phyloP scores from a whole-genome alignment of 495 filamentous ascomycete species.

The Neurospora sp. region DNA sequence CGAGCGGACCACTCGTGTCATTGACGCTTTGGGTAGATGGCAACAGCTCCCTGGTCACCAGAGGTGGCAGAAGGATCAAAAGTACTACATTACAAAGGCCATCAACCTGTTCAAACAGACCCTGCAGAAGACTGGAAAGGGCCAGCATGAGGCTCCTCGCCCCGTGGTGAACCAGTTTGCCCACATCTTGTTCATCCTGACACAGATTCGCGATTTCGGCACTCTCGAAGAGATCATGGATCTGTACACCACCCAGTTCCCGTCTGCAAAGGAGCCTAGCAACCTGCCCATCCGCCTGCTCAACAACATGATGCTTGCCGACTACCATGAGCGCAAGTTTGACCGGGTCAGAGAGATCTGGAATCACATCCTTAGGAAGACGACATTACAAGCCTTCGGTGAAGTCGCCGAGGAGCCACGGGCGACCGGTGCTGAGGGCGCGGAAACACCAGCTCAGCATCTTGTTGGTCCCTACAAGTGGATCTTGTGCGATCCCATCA shows the following conservation, averaged over 20 bases:
- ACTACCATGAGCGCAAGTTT: conserved; percentile 44
- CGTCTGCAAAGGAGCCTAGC: conserved; percentile 1
- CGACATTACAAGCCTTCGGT: conserved; percentile 28
- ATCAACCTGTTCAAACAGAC: conserved; percentile 16
- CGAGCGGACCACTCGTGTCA: conserved; percentile 20
- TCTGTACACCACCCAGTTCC: conserved; percentile 33
- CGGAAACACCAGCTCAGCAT: not conserved
- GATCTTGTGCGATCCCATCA: conserved; percentile 44
- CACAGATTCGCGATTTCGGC: conserved; percentile 41
- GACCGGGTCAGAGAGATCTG: conserved; percentile 55
- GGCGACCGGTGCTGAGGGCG: not conserved
- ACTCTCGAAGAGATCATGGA: conserved; percentile 48
- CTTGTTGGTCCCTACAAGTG: not conserved
- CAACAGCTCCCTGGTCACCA: conserved; percentile 12
- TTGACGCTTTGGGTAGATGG: conserved; percentile 26
- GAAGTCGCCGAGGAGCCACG: not conserved
- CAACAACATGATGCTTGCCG: conserved; percentile 52
- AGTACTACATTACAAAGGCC: conserved; percentile 14
- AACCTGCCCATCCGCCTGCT: conserved; percentile 47
- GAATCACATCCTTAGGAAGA: conserved; percentile 47
- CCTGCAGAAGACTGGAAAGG: conserved; percentile 3
- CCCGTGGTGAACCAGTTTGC: conserved; percentile 43
- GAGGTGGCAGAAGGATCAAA: conserved; percentile 11
- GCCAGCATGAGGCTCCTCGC: conserved; percentile 14
- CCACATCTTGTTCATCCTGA: conserved; percentile 51